Percentiles rank a stretch among this genome's conserved stretches.
phyloP scores from a whole-genome alignment of 345 rosid genomes.

The Salix brachista region DNA sequence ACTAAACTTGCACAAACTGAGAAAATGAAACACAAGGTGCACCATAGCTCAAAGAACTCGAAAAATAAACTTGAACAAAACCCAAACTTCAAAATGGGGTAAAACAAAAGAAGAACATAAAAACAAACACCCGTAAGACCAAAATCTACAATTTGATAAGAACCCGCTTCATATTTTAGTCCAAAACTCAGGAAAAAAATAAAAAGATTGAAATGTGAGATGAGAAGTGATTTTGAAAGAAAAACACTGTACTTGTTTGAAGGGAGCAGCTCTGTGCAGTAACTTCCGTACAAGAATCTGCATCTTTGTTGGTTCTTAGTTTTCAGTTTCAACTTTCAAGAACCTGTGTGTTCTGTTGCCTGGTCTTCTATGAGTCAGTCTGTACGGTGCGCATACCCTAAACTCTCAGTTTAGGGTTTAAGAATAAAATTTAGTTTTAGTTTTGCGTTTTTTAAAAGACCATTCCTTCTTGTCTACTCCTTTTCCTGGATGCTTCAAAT shows the following conservation, averaged over 20 bases:
- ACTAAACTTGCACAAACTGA: too few species aligned
- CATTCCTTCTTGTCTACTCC: too few species aligned
- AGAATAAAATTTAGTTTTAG: not conserved
- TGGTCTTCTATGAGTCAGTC: not conserved
- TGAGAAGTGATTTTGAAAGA: not conserved
- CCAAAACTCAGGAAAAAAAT: constrained; percentile 1
- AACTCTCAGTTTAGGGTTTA: constrained; percentile 9
- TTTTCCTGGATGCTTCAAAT: not conserved
- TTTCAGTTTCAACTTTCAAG: not conserved
- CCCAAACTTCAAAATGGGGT: too few species aligned
- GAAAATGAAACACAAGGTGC: too few species aligned
- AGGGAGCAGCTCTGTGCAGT: not conserved
- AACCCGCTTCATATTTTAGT: constrained; percentile 9
- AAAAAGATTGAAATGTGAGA: not conserved
- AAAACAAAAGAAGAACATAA: too few species aligned
- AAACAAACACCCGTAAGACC: too few species aligned
- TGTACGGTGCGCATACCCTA: not conserved
- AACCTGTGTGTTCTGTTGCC: not conserved
- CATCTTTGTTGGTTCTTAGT: constrained; percentile 4
- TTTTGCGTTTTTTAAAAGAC: too few species aligned
- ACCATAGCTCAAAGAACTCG: too few species aligned
- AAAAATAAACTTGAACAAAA: too few species aligned
- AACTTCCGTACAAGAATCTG: constrained; percentile 13
- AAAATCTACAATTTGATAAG: not conserved
- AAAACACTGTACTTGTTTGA: constrained; percentile 7